Base-by-base conservation (phyloP, 148 eudicot genomes). In the Pouteria glomerata region DNA sequence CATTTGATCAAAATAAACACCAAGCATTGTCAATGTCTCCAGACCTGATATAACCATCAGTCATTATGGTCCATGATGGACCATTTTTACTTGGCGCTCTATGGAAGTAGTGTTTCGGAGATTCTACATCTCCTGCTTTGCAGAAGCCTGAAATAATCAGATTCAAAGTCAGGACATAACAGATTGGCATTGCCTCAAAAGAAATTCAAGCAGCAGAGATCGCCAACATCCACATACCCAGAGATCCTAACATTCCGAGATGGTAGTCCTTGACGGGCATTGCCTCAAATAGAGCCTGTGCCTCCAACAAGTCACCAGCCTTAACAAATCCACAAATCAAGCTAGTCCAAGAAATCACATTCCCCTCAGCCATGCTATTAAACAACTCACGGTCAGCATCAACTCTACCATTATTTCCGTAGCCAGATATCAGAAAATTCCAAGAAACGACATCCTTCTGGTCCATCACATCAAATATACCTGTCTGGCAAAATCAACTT, bases 231-330 rank as follows among this genome's bases (percentile, higher is more conserved):
- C 30, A 75, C 30, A 50, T 72, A 76, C 56, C 79, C 79, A 26
- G 79, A 76, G 37, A 80, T n/a, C 79, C 75, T 80, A n/a, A 76
- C 70, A 60, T 80, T 76, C 79, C 83, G 76, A 19, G 76, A 67
- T n/a, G 83, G 79, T 66, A 58, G 52, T 80, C 83, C 69, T 76
- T 80, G 4, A 23, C 33, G 31, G 83, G 76, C 83, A 80, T 80
- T 19, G 69, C 73, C 30, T 76, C 76, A 45, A 75, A 79, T 30
- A 79, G 76, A 66, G 18, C 56, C 57, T 63, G 70, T 53, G 82
- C 82, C 52, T 78, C 70, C 11, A 31, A 55, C 79, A 78, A 78
- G 41, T 78, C 79, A 66, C 79, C 66, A n/a, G 27, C 67, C 72
- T 73, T 75, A 19, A 68, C 67, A 69, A 69, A 74, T 18, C 81